These are phyloP conservation scores for Limtongozyma cylindracea DNA, from an alignment of 805 yeast genomes.

Conservation along the genomic window DNA sequence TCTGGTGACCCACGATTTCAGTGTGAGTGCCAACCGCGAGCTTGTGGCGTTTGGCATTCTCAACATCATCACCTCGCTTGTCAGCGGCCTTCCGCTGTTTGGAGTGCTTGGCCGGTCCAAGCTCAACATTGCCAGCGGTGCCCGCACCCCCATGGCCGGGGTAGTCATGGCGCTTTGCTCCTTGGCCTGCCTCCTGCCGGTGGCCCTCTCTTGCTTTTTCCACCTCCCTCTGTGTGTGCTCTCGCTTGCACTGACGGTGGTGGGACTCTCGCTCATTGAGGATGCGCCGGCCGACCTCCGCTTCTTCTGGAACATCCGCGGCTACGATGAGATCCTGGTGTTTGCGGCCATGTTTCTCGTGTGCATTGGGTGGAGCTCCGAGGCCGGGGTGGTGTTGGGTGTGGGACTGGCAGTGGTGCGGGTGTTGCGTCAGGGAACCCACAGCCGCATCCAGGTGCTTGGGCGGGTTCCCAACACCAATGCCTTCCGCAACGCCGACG, in stretches of 20 bases:
- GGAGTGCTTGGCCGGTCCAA: conserved; percentile 13
- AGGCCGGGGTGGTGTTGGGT: conserved; percentile 12
- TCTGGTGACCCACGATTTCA: conserved; percentile 8
- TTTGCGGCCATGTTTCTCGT: conserved; percentile 5
- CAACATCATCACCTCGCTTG: conserved; percentile 6
- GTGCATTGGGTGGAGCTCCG: conserved; percentile 12
- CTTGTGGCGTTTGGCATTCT: conserved; percentile 9
- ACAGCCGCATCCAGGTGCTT: conserved; percentile 16
- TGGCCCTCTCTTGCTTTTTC: conserved; percentile 3
- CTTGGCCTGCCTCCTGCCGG: conserved; percentile 6
- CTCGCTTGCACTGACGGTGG: not conserved
- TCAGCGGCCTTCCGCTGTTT: conserved; percentile 11
- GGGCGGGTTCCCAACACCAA: conserved; percentile 15
- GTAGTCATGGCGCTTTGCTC: conserved; percentile 9
- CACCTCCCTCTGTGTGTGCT: conserved; percentile 7
- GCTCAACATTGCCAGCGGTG: conserved; percentile 16
- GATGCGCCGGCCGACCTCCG: conserved; percentile 28
- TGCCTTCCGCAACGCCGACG: conserved; percentile 51
- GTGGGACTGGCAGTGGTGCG: conserved; percentile 10
- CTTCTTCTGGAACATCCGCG: conserved; percentile 5
- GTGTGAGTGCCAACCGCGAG: conserved; percentile 9
- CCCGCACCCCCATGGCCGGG: conserved; percentile 13
- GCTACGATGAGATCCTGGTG: conserved; percentile 5
- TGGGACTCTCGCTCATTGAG: not conserved
- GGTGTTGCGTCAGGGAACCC: conserved; percentile 12